Conservation (phyloP, 495 filamentous ascomycete species). For the Amniculicola lignicola region DNA sequence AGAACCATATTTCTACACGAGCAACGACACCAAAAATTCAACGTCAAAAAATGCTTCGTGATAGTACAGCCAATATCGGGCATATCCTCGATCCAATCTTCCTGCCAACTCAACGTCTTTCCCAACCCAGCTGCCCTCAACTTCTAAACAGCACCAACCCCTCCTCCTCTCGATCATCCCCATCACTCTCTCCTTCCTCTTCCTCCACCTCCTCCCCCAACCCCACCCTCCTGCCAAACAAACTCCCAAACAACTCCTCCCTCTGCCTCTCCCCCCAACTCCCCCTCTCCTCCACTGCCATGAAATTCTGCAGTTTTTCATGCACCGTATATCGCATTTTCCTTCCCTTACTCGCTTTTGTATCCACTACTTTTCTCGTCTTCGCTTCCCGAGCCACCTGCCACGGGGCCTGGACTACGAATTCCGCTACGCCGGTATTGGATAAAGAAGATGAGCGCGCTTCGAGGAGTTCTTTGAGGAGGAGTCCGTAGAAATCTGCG, state of each 20-base stretch:
- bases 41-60: too few relatives aligned
- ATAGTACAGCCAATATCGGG: too few relatives aligned
- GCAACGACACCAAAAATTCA: too few relatives aligned
- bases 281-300: conserved; percentile 83
- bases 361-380: conserved; percentile 78
- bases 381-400: conserved; percentile 68
- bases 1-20: too few relatives aligned
- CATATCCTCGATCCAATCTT: too few relatives aligned
- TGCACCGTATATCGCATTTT: conserved; percentile 93
- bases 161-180: conserved; percentile 58
- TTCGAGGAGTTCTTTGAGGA: conserved; percentile 88
- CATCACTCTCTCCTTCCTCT: conserved; percentile 51
- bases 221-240: conserved; percentile 76
- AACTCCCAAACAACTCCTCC: conserved; percentile 81
- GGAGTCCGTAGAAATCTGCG: conserved; percentile 84
- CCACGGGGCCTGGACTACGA: conserved; percentile 51
- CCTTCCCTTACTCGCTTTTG: conserved; percentile 89
- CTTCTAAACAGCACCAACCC: conserved; percentile 59
- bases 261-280: conserved; percentile 73
- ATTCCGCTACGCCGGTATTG: conserved; percentile 44
- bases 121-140: too few relatives aligned
- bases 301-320: conserved; percentile 96
- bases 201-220: conserved; percentile 63
- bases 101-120: too few relatives aligned
- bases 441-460: conserved; percentile 59